Percentiles rank a stretch among this genome's conserved stretches.
phyloP scores from a whole-genome alignment of 176 grass and related monocot genomes.

The Triticum monococcum region DNA sequence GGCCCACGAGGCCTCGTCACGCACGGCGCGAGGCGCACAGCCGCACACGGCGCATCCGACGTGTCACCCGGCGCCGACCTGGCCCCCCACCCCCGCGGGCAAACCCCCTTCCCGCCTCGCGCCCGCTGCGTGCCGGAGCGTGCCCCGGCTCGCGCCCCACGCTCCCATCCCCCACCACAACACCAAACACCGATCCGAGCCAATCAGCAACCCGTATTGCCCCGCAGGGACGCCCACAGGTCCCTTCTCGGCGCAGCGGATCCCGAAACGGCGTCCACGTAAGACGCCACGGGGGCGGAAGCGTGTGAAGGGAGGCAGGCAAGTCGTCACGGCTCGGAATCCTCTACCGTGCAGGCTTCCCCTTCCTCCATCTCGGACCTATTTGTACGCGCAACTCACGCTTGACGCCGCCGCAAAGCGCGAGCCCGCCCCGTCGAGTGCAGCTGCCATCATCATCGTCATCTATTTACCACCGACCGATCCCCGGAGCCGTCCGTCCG shows the following conservation, averaged over 20 bases:
- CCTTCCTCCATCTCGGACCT: conserved; percentile 11
- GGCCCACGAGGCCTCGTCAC: background rate
- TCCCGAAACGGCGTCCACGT: background rate
- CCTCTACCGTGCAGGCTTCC: conserved; percentile 30
- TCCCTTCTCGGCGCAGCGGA: background rate
- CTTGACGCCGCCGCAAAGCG: conserved; percentile 30
- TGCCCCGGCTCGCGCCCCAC: conserved; percentile 25
- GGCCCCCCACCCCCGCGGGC: background rate
- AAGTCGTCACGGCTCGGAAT: conserved; percentile 26
- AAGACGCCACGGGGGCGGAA: conserved; percentile 23
- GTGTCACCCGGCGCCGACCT: conserved; percentile 16
- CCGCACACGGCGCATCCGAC: conserved; percentile 2
- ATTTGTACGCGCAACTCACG: conserved; percentile 49
- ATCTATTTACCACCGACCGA: background rate
- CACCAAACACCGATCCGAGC: background rate
- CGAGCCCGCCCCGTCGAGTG: background rate
- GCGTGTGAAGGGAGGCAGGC: background rate
- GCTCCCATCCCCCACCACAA: background rate
- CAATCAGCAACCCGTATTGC: accelerated
- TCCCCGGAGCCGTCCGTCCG: background rate
- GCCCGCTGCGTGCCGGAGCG: conserved; percentile 48
- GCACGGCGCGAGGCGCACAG: background rate
- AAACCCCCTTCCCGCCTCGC: conserved; percentile 32
- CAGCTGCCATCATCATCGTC: background rate
- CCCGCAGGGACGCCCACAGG: accelerated